Base-by-base conservation (phyloP, 2,329 filamentous ascomycete genomes). In the Coniella vitis region DNA sequence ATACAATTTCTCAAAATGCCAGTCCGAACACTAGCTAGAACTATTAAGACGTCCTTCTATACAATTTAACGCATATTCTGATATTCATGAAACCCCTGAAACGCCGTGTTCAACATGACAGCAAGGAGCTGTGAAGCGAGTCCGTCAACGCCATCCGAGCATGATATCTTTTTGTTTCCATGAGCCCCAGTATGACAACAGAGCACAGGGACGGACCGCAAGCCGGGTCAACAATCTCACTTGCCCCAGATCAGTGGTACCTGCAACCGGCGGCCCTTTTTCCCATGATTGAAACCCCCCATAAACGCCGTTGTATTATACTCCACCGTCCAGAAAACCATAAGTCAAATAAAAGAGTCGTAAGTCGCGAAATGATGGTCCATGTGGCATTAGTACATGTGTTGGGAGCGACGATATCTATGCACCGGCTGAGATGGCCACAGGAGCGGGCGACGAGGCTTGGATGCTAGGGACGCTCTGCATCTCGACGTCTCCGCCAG, bases 401-500 rank as follows among this genome's bases (percentile, higher is more conserved):
- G 12, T 21, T 13, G 4, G 19, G 16, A 16, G 25, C 4, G 12
- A 17, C 37, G 35, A 13, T n/a, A 4, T 38, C 40, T 55, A 62
- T 31, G 59, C 76, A 17, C 72, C 69, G 20, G 74, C 71, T 22
- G 69, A 60, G 45, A 77, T 65, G n/a, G 73, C 62, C 47, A 71
- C 62, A 3, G 74, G 74, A 14, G 68, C 71, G 0, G 77, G 75
- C 7, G 78, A 79, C 45, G 73, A 74, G 7, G 70, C 71, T n/a
- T 71, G 64, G 12, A 76, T 57, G 56, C 75, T 80, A 8, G 74
- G 62, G 10, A 64, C 64, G 57, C 73, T 78, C 47, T 65, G 70
- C 68, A 77, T 77, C 58, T 81, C 78, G 21, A 72, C 69, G 38
- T 78, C 77, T 43, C 65, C 68, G 19, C 55, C 61, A 20, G 61